Percentiles rank a stretch among this genome's conserved stretches.
Evolutionary conservation across 2,329 filamentous ascomycete species (phyloP).

Genomic region (Penicillium vulpinum): DNA sequence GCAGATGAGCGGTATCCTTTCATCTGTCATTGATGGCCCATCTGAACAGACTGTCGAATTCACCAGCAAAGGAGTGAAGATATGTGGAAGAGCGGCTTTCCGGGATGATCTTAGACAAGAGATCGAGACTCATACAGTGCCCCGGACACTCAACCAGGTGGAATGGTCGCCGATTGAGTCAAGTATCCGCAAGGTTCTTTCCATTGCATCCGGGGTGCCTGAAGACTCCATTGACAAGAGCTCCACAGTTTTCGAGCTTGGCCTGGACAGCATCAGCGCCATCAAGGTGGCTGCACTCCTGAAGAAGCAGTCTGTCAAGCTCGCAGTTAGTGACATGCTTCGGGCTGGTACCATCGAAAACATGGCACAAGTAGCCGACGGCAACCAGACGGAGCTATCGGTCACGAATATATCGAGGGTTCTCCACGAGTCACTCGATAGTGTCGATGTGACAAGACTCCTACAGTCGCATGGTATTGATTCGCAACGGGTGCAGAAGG

Average conservation of each 20-base stretch:
- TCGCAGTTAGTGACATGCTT: slow-evolving; percentile 72
- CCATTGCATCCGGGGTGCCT: slow-evolving; percentile 61
- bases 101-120: slow-evolving; percentile 10
- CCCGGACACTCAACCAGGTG: background rate
- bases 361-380: slow-evolving; percentile 54
- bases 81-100: slow-evolving; percentile 60
- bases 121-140: background rate
- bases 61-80: slow-evolving; percentile 52
- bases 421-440: slow-evolving; percentile 34
- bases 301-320: slow-evolving; percentile 58
- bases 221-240: slow-evolving; percentile 58
- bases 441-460: slow-evolving; percentile 43
- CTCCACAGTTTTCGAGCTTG: slow-evolving; percentile 76
- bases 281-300: slow-evolving; percentile 78
- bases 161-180: slow-evolving; percentile 37
- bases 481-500: slow-evolving; percentile 50
- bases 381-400: slow-evolving; percentile 14
- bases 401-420: slow-evolving; percentile 18
- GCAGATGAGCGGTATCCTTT: slow-evolving; percentile 61
- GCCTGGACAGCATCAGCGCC: slow-evolving; percentile 86
- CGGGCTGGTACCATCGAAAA: slow-evolving; percentile 63
- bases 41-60: slow-evolving; percentile 58
- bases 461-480: slow-evolving; percentile 46
- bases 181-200: slow-evolving; percentile 50
- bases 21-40: slow-evolving; percentile 54